Evolutionary conservation across 2,329 filamentous ascomycete species (phyloP), one percentile per base, ranked within the genome.

Genomic region (Paracorniculantispora psalliotae): DNA sequence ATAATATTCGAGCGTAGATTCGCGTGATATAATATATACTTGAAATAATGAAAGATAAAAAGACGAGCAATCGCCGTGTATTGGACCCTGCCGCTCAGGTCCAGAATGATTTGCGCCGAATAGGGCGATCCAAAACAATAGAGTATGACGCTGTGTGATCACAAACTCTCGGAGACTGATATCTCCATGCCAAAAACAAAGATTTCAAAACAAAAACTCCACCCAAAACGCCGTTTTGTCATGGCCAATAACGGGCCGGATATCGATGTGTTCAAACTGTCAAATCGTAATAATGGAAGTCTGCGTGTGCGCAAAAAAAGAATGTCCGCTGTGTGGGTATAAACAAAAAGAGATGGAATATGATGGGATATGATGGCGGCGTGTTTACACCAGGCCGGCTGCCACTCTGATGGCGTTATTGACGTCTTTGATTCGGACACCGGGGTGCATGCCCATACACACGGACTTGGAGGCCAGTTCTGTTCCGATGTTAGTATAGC

Each of bases 401-500:
- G 69, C 67, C 37, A 67, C 33, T 61, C 67, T 68, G 43, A 74
- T 64, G 9, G 73, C 71, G 17, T 52, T 63, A 51, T 74, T 64
- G 1, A 78, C 63, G 46, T 78, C 74, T 41, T 67, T 72, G 1
- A 72, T 72, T 7, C 75, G 69, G 10, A 77, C 60, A 0, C 73
- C 75, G 0, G 75, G 75, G 2, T 68, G 69, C 5, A 73, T 67
- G 9, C 75, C 75, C 8, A 78, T 62, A 43, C 75, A 78, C 7
- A 77, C 69, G 17, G 73, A 70, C 15, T 60, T 67, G 2, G 60
- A 58, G 0, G 69, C 67, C 48, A 78, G 62, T 67, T 77, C 75
- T 77, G n/a, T 26, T 44, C 17, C 7, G 10, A 25, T 21, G 8
- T 55, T 26, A 51, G 54, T 23, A 37, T 10, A 35, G 33, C 26